Base-by-base conservation (phyloP, 805 yeast genomes). In the Helenozyma rhizophorensis region DNA sequence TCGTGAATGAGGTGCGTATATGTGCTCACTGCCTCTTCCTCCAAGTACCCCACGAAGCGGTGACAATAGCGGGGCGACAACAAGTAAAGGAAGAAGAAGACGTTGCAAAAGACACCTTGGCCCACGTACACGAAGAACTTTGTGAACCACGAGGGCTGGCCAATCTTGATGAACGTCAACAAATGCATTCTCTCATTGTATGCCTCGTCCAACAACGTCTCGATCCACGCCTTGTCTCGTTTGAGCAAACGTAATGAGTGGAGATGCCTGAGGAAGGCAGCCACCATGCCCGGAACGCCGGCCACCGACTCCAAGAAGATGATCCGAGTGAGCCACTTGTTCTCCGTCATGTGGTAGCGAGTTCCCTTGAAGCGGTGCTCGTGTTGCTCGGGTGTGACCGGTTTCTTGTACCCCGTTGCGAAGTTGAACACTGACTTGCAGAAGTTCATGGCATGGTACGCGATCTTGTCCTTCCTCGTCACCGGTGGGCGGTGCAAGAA, bases 211-310 rank as follows among this genome's bases (percentile, higher is more conserved):
- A 76, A 60, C 24, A 82, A 60, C 2, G 88, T 80, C 53, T 81
- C 85, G 40, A 82, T 70, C 82, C 86, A 82, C 1, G 84, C 87
- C 48, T 76, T 72, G 52, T 81, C 89, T 38, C 88, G 59, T 47
- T 68, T 68, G 44, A 82, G 60, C 30, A 79, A 54, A 43, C 89
- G 60, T 29, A 81, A 52, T 2, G 84, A 72, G 42, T 77, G 79
- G 47, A 81, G 64, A 51, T 82, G 88, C 36, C 88, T 70, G 26
- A 82, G 54, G 57, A 80, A 81, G 1, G 83, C 82, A 3, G 84
- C 89, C 28, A 78, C 83, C 68, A 79, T 74, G 9, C 89, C 88
- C 1, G 89, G 89, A n/a, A 81, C 84, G 7, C 86, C 88, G 4
- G 89, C 89, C 35, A 82, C 68, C 39, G 79, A 71, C 54, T 81